Conservation (phyloP, 208 protist genomes). For the Crithidia fasciculata region DNA sequence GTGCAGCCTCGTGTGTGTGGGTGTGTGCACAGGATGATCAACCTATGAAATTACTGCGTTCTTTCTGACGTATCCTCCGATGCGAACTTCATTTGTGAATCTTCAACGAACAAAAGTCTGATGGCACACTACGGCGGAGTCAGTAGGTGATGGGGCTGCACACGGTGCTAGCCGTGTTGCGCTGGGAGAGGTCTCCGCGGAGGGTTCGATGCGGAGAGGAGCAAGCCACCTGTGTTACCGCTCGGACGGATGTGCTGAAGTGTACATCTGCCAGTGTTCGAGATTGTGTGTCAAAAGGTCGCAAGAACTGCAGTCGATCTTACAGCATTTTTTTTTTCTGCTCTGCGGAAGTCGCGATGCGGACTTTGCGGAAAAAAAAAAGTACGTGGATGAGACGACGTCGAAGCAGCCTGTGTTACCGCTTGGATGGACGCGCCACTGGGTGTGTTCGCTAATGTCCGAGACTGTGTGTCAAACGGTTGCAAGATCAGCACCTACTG, state of each 20-base stretch:
- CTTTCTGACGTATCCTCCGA: slow-evolving; percentile 26
- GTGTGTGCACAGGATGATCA: slow-evolving; percentile 27
- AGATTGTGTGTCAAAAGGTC: slow-evolving; percentile 79
- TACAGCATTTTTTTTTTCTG: not conserved
- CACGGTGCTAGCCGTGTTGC: too few species aligned
- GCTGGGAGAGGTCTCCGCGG: too few species aligned
- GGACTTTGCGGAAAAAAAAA: too few species aligned
- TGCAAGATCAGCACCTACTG: slow-evolving; percentile 9
- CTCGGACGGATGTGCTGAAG: slow-evolving; percentile 23
- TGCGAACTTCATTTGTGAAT: slow-evolving; percentile 25
- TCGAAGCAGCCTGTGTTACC: slow-evolving; percentile 82
- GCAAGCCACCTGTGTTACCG: slow-evolving; percentile 83
- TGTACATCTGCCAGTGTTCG: slow-evolving; percentile 39
- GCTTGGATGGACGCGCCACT: slow-evolving; percentile 24
- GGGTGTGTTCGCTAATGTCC: slow-evolving; percentile 35
- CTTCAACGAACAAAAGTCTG: slow-evolving; percentile 28
- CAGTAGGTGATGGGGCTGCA: too few species aligned
- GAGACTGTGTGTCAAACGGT: slow-evolving; percentile 80
- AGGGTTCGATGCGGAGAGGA: too few species aligned
- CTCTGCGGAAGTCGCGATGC: not conserved
- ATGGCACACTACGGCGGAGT: not conserved
- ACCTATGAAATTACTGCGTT: slow-evolving; percentile 38
- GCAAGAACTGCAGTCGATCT: slow-evolving; percentile 6
- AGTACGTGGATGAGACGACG: too few species aligned
- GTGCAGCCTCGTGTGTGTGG: not conserved